Base-by-base conservation (phyloP, 1,139 yeast species). In the Geotrichum candidum region DNA sequence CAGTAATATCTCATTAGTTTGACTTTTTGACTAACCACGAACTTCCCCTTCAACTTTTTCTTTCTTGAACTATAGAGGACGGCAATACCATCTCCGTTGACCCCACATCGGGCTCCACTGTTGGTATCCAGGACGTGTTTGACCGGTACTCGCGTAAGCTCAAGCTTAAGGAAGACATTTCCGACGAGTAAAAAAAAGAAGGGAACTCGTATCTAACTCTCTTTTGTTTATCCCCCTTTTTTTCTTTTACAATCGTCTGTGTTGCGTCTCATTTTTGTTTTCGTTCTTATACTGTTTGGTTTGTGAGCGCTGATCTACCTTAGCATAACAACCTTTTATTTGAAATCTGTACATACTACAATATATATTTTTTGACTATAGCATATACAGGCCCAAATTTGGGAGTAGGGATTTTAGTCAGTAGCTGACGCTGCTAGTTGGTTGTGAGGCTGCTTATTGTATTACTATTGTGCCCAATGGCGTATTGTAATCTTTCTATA, bases 41-140 rank as follows among this genome's bases (percentile, higher is more conserved):
- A 18, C 35, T 31, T 10, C 7, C 35, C 10, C 35, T 7, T 31
- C 35, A 31, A 31, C 25, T 46, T 22, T 29, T 50, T 33, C 23
- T 52, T 48, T 33, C 15, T n/a, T 35, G 15, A n/a, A n/a, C 57
- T 53, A 29, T 57, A 76, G 78, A 88, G 74, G 97, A 92, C 74
- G 94, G 92, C 69, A 83, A 84, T 63, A 81, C 80, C 6, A 77
- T 90, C 77, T 81, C 81, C 61, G 84, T 85, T 5, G 89, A 90
- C 71, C 96, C 97, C 2, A 71, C 72, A 2, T 74, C 82, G 71
- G 65, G 66, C 15, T 56, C 66, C 35, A 69, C 76, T 10, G 62
- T 59, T n/a, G 78, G 75, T 60, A 68, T 76, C 69, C 68, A 68
- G n/a, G 72, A 71, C 60, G 63, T 68, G 7, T 80, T 84, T 65